phyloP scores from a whole-genome alignment of 75 land plant species.

The Gnetum montanum region DNA sequence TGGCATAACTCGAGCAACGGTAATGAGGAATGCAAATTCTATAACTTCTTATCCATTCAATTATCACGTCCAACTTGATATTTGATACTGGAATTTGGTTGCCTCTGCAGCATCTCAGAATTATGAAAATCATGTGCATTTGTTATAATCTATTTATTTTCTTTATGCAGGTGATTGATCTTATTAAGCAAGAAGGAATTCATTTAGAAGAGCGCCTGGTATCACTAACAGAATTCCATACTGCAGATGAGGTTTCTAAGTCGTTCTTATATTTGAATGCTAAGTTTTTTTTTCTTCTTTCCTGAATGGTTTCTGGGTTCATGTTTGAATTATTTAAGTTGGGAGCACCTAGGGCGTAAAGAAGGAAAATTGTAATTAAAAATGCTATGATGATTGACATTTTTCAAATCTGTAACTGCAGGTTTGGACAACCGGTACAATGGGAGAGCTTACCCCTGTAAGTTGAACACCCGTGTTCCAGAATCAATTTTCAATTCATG shows the following conservation, averaged over 20 bases:
- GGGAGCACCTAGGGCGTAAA: no score
- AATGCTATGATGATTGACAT: no score
- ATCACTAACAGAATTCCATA: conserved; percentile 84
- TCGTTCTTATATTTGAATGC: neutral
- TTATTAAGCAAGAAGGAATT: conserved; percentile 65
- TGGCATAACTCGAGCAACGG: conserved; percentile 93
- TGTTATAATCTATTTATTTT: neutral
- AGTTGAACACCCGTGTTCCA: conserved; percentile 3
- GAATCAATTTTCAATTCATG: neutral
- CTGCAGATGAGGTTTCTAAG: conserved; percentile 87
- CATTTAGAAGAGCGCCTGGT: conserved; percentile 63
- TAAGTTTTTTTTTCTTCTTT: neutral
- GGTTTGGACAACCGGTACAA: conserved; percentile 99
- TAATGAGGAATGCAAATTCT: conserved; percentile 15
- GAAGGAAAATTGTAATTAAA: no score
- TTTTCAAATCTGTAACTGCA: no score
- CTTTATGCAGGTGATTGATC: conserved; percentile 77
- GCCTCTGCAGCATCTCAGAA: no score
- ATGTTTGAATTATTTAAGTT: neutral
- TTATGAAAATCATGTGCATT: no score
- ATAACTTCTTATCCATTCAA: neutral
- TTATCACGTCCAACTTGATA: no score
- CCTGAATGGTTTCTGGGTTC: neutral
- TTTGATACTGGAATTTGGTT: no score
- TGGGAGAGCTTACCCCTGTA: conserved; percentile 97